Percentiles rank a stretch among this genome's conserved stretches.
Evolutionary conservation across 2,329 filamentous ascomycete species (phyloP).

Genomic region (Verticillium isaacii): DNA sequence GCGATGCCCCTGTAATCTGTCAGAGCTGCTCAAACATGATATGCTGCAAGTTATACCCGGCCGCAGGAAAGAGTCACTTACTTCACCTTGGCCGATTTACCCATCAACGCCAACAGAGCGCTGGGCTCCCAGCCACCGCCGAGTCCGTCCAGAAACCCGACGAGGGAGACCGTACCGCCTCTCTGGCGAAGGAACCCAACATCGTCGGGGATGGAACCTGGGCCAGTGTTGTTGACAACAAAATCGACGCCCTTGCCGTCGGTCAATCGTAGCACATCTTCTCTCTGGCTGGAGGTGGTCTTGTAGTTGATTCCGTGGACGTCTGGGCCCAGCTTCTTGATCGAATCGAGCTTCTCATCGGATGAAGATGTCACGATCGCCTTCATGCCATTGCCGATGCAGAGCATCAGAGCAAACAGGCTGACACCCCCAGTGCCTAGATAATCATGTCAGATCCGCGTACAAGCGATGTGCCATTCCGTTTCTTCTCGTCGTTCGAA

Average conservation of each 20-base stretch:
- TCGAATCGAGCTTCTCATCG: slow-evolving; percentile 16
- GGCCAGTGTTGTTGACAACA: slow-evolving; percentile 20
- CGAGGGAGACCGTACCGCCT: slow-evolving; percentile 1
- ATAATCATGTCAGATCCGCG: neutral
- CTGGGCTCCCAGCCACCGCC: neutral
- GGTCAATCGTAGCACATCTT: slow-evolving; percentile 15
- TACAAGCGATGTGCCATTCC: no score
- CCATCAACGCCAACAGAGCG: slow-evolving; percentile 4
- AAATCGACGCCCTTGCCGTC: slow-evolving; percentile 19
- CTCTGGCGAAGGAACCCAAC: slow-evolving; percentile 5
- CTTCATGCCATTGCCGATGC: slow-evolving; percentile 15
- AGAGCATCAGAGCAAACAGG: slow-evolving; percentile 18
- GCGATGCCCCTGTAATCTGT: neutral
- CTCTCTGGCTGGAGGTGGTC: slow-evolving; percentile 9
- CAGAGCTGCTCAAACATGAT: neutral
- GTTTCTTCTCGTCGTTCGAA: no score
- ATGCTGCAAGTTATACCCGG: neutral
- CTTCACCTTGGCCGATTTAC: slow-evolving; percentile 4
- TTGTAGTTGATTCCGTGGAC: slow-evolving; percentile 20
- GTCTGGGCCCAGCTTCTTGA: slow-evolving; percentile 14
- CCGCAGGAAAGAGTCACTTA: neutral
- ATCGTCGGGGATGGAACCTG: slow-evolving; percentile 14
- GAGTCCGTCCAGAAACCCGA: slow-evolving; percentile 4
- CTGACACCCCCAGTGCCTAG: slow-evolving; percentile 22
- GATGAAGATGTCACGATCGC: slow-evolving; percentile 23